A percentile compares a stretch with the other conserved stretches of the same genome.
Evolutionary conservation across 208 protist genomes (phyloP).

Genomic region (Trypanosoma theileri): DNA sequence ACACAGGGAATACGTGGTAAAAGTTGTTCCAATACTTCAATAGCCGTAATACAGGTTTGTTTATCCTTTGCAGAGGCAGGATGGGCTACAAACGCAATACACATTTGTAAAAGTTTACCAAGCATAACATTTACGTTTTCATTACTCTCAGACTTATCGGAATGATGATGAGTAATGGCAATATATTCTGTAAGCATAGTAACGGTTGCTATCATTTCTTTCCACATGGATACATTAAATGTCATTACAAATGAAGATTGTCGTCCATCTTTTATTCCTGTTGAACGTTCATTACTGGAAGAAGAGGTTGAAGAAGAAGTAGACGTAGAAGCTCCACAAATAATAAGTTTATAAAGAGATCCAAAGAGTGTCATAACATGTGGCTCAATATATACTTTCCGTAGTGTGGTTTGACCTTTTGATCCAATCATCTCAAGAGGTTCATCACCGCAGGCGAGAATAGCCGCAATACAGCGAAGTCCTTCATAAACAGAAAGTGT

Average conservation of each 20-base stretch:
- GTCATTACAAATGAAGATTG: slow-evolving; percentile 50
- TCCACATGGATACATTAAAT: slow-evolving; percentile 83
- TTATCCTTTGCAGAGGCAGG: slow-evolving; percentile 70
- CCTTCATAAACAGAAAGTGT: slow-evolving; percentile 51
- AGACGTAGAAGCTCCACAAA: slow-evolving; percentile 31
- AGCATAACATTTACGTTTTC: slow-evolving; percentile 47
- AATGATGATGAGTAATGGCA: slow-evolving; percentile 13
- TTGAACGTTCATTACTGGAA: not conserved
- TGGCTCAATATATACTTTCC: slow-evolving; percentile 49
- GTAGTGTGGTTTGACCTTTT: slow-evolving; percentile 37
- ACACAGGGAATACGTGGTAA: slow-evolving; percentile 29
- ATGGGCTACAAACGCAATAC: slow-evolving; percentile 77
- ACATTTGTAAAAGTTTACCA: slow-evolving; percentile 69
- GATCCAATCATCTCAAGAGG: slow-evolving; percentile 29
- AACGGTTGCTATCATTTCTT: slow-evolving; percentile 82
- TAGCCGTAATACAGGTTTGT: slow-evolving; percentile 45
- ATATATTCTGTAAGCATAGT: slow-evolving; percentile 52
- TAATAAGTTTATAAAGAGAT: slow-evolving; percentile 67
- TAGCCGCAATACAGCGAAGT: slow-evolving; percentile 70
- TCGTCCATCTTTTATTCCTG: not conserved
- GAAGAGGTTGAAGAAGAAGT: not conserved
- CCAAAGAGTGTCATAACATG: slow-evolving; percentile 67
- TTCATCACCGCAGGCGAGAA: slow-evolving; percentile 57
- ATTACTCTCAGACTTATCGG: not conserved
- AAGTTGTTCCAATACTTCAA: slow-evolving; percentile 29